These are phyloP conservation scores for Trichoderma sp. DNA, from an alignment of 2,329 filamentous ascomycete species.

Conservation along the genomic window DNA sequence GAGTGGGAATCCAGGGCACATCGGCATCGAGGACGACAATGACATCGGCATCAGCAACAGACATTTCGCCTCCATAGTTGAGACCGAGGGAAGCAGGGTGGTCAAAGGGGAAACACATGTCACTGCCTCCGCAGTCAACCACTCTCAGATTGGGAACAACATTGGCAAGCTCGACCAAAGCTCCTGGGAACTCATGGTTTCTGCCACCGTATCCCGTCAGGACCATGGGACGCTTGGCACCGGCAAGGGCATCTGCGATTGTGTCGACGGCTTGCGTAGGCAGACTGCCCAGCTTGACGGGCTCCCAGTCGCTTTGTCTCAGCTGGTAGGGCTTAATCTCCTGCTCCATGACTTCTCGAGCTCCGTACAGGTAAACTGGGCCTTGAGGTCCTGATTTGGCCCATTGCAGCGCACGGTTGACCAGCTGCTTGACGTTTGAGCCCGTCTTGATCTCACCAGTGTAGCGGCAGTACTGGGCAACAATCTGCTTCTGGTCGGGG, in stretches of 20 bases:
- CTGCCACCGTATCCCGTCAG: constrained; percentile 72
- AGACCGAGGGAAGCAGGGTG: constrained; percentile 70
- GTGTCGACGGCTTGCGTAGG: constrained; percentile 52
- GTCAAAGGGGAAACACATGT: constrained; percentile 77
- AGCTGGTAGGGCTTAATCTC: constrained; percentile 74
- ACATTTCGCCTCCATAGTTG: constrained; percentile 71
- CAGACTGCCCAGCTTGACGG: constrained; percentile 66
- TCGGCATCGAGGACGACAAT: constrained; percentile 88
- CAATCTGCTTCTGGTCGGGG: constrained; percentile 76
- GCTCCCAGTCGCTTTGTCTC: constrained; percentile 68
- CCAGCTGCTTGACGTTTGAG: constrained; percentile 84
- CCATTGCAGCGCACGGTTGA: constrained; percentile 81
- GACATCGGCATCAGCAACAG: constrained; percentile 75
- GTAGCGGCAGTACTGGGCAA: constrained; percentile 85
- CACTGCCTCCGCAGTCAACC: constrained; percentile 73
- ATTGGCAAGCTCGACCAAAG: constrained; percentile 67
- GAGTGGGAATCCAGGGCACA: constrained; percentile 90
- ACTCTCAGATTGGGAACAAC: constrained; percentile 69
- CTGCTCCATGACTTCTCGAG: constrained; percentile 82
- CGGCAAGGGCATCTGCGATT: constrained; percentile 64
- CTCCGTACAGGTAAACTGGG: constrained; percentile 76
- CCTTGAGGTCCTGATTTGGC: constrained; percentile 75
- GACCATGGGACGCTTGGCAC: constrained; percentile 66
- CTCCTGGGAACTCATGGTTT: constrained; percentile 62
- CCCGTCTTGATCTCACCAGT: constrained; percentile 80